Evolutionary conservation across 805 yeast genomes (phyloP), one percentile per base, ranked within the genome.

Genomic region (Barnettozyma botsteinii): DNA sequence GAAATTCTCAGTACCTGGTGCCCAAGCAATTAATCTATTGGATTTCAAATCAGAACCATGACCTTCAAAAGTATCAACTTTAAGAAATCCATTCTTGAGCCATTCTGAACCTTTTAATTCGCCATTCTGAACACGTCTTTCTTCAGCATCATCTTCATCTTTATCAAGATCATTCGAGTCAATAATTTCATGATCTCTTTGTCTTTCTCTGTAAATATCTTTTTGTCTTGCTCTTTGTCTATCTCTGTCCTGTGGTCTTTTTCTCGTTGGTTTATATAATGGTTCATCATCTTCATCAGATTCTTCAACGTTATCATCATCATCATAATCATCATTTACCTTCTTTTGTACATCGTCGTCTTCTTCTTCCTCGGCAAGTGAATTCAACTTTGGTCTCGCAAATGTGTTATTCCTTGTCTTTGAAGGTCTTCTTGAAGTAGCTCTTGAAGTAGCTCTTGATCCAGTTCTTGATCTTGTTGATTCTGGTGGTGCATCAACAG

Each of bases 11-110:
- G 73, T 66, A 25, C 72, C 66, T 6, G 85, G 79, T 0, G 83
- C 78, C 75, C 77, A 81, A 5, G 91, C 93, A 14, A 85, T 66
- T 0, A 68, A 59, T 46, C 77, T 61, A 23, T 64, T 62, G 1
- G 61, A 53, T 39, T 68, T 69, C 7, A 61, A 60, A 31, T 70
- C 75, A 0, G 70, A 62, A 1, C 72, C 76, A 27, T 74, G 75
- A 1, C 71, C 72, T 39, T 66, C 70, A 47, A 67, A 73, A 1
- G 81, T 76, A n/a, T 72, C 70, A 11, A 70, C 48, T 7, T 62
- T 63, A 13, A 76, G 57, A 5, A 59, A 53, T 5, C 72, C 72
- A 9, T 60, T 51, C 9, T 53, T 55, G 37, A 69, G 64, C 85
- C 85, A 78, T 48, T 73, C 75, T 1, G 79, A 63, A 0, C 77